These are phyloP conservation scores for Aspergillus cejpii DNA, from an alignment of 2,329 filamentous ascomycete genomes.

Conservation along the genomic window DNA sequence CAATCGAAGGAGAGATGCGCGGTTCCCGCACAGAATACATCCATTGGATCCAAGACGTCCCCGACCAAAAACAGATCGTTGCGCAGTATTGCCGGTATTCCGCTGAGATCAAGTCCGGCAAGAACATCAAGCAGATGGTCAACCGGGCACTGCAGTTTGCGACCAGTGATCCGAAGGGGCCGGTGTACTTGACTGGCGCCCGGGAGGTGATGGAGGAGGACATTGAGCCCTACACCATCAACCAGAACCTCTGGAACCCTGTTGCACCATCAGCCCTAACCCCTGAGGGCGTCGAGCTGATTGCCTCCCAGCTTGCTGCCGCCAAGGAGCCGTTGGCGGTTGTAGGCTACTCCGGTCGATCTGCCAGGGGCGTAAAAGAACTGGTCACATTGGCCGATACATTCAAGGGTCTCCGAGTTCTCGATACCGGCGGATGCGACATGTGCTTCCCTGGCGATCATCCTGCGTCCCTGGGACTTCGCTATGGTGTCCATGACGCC, in stretches of 20 bases:
- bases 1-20: slow-evolving; percentile 67
- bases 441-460: slow-evolving; percentile 47
- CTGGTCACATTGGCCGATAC: slow-evolving; percentile 44
- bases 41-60: slow-evolving; percentile 80
- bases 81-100: slow-evolving; percentile 79
- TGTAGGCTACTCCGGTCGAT: slow-evolving; percentile 47
- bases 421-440: slow-evolving; percentile 49
- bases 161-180: slow-evolving; percentile 66
- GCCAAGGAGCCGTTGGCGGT: slow-evolving; percentile 47
- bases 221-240: slow-evolving; percentile 62
- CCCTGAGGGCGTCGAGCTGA: slow-evolving; percentile 39
- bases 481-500: slow-evolving; percentile 65
- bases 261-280: slow-evolving; percentile 61
- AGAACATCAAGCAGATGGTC: slow-evolving; percentile 84
- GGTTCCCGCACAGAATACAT: slow-evolving; percentile 77
- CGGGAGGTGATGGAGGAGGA: slow-evolving; percentile 83
- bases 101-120: slow-evolving; percentile 74
- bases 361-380: slow-evolving; percentile 38
- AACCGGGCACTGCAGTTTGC: slow-evolving; percentile 79
- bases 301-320: slow-evolving; percentile 40
- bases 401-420: slow-evolving; percentile 45
- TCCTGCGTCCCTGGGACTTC: slow-evolving; percentile 58
- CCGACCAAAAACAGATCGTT: slow-evolving; percentile 73
- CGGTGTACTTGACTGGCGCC: slow-evolving; percentile 71
- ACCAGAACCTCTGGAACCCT: slow-evolving; percentile 63